These are phyloP conservation scores for Plectosphaerella cucumerina DNA, from an alignment of 2,329 filamentous ascomycete genomes.

Conservation along the genomic window DNA sequence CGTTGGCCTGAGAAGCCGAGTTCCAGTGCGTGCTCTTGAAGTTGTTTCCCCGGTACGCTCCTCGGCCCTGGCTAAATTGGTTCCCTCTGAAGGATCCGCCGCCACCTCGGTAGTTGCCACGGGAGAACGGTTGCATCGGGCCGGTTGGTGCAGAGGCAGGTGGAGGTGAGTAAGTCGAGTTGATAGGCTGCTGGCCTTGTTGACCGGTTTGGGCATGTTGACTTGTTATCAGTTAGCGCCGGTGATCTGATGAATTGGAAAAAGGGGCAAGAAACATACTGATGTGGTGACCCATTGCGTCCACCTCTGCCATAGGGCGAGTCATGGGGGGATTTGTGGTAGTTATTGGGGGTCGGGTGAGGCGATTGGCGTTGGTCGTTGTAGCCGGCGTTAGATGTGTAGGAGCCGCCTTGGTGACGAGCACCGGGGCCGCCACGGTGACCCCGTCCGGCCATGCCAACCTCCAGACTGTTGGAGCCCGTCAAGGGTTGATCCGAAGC, in stretches of 20 bases:
- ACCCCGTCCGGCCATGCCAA: constrained; percentile 28
- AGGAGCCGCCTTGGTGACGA: constrained; percentile 27
- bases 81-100: constrained; percentile 55
- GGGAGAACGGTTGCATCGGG: constrained; percentile 49
- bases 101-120: constrained; percentile 42
- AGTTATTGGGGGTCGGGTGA: constrained; percentile 48
- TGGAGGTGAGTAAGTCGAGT: constrained; percentile 38
- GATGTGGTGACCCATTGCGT: constrained; percentile 37
- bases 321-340: constrained; percentile 58
- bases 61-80: constrained; percentile 46
- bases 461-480: constrained; percentile 28
- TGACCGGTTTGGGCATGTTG: constrained; percentile 58
- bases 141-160: constrained; percentile 54
- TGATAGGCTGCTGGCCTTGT: constrained; percentile 50
- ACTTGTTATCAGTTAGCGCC: constrained; percentile 30
- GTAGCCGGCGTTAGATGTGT: constrained; percentile 27
- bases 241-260: neutral
- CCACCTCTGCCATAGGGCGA: constrained; percentile 57
- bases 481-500: constrained; percentile 18
- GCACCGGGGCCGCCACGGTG: constrained; percentile 22
- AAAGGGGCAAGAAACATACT: constrained; percentile 15
- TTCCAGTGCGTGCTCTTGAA: constrained; percentile 71
- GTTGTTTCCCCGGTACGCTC: constrained; percentile 53
- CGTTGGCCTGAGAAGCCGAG: constrained; percentile 36
- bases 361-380: constrained; percentile 45